Evolutionary conservation across 2,329 filamentous ascomycete species (phyloP), one percentile per base, ranked within the genome.

Genomic region (Dactylellina haptotyla): DNA sequence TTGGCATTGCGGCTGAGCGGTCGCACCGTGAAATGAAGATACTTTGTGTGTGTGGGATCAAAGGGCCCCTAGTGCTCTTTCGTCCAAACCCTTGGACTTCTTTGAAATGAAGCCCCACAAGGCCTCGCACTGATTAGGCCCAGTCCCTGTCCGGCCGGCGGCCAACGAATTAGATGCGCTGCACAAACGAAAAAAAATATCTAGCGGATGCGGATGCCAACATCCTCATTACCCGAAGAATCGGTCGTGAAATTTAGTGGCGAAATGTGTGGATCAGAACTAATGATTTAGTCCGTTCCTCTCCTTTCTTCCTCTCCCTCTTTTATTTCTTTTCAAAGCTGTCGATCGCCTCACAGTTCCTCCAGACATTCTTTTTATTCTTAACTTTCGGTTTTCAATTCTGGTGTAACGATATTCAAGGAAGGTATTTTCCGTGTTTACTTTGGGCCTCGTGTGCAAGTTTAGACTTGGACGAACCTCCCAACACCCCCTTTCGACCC

Each of bases 41-140:
- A 34, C 14, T 41, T n/a, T n/a, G 25, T 46, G 50, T 12, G 46
- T 46, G 51, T 37, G 30, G 37, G 25, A 12, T 51, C 25, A 16
- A 37, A 32, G 3, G 16, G 34, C n/a, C 23, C 28, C 67, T 72
- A 72, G 39, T 54, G 59, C 48, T 4, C 20, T 61, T 72, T 56
- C 5, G 59, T 56, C 12, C 26, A 34, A n/a, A 20, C 28, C 56
- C 46, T 39, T 45, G 18, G 39, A 20, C 41, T 45, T 34, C 54
- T 26, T 26, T 48, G 59, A 72, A 72, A 65, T 64, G 59, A 64
- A 61, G 67, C 67, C 67, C 67, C 59, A 64, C 59, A 72, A 72
- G 67, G 67, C 67, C 67, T 54, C 26, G 41, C 28, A 34, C 41
- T 18, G 20, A 72, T 53, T 34, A 37, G 37, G 25, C 58, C 67